A percentile compares a stretch with the other conserved stretches of the same genome.
phyloP scores from a whole-genome alignment of 257 asterid species.

The Solanum acaule region DNA sequence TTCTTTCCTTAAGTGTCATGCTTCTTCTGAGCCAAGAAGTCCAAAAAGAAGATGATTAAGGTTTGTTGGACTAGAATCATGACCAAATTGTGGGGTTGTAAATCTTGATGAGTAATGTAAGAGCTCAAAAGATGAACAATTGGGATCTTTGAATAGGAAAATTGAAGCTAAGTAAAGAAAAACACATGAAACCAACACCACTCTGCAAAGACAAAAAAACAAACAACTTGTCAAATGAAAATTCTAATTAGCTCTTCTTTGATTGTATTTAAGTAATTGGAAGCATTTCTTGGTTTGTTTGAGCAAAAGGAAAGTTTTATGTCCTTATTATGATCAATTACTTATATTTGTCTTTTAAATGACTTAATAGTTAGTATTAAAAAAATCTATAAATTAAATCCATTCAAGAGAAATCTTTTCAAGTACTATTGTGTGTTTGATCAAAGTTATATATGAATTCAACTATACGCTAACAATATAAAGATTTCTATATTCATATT shows the following conservation, averaged over 20 bases:
- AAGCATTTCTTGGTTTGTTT: neutral
- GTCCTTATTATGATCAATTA: neutral
- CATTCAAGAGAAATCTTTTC: neutral
- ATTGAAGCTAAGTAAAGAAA: constrained; percentile 9
- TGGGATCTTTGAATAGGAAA: constrained; percentile 3
- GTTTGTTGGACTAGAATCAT: constrained; percentile 16
- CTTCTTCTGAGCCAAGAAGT: constrained; percentile 34
- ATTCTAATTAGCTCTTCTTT: neutral
- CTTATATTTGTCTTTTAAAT: neutral
- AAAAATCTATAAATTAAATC: too few relatives aligned
- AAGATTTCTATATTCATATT: neutral
- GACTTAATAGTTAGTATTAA: neutral
- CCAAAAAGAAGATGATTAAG: constrained; percentile 47
- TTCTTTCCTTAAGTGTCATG: constrained; percentile 24
- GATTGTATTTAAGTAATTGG: neutral
- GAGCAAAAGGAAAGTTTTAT: neutral
- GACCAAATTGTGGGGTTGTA: neutral
- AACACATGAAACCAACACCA: constrained; percentile 9
- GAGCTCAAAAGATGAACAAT: constrained; percentile 2
- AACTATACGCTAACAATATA: neutral
- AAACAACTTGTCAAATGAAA: neutral
- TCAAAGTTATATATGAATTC: neutral
- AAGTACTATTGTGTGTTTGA: too few relatives aligned
- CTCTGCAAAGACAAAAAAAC: neutral
- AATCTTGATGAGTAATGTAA: neutral